Base-by-base conservation (phyloP, 768 basidiomycete genomes). In the Floccularia luteovirens region DNA sequence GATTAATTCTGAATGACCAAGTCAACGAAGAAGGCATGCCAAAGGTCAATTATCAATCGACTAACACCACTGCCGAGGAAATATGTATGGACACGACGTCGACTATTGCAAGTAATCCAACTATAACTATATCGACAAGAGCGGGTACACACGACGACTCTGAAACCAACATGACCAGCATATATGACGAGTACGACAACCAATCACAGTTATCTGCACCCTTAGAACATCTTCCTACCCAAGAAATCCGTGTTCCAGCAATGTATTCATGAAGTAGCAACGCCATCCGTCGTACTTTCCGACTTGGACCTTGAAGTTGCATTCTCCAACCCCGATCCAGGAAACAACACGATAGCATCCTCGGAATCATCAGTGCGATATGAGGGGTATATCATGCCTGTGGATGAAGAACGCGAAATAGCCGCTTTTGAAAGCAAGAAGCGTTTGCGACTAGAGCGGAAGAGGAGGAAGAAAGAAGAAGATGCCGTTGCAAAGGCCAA, bases 241-340 rank as follows among this genome's bases (percentile, higher is more conserved):
- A n/a, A n/a, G n/a, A n/a, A n/a, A n/a, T n/a, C n/a, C n/a, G n/a
- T n/a, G n/a, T n/a, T n/a, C n/a, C n/a, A n/a, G n/a, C 69, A 51
- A 2, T 79, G 77, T 53, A 80, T 79, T 38, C 77, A 80, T 50
- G 74, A 81, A 48, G 46, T 79, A 6, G 65, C 61, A 17, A 60
- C 60, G 3, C 59, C 60, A 7, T 58, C 56, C n/a, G 44, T 58
- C n/a, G 47, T 58, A 14, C 54, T 63, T 20, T 56, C 59, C 1
- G 40, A 41, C 1, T 14, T 28, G 27, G 40, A 47, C 24, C 32
- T 45, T 12, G 47, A 39, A n/a, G n/a, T n/a, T n/a, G n/a, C n/a
- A n/a, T n/a, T n/a, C n/a, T n/a, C n/a, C n/a, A n/a, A n/a, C n/a
- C n/a, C n/a, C n/a, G n/a, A 45, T 25, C 31, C 39, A n/a, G 8